A percentile compares a stretch with the other conserved stretches of the same genome.
Evolutionary conservation across 805 yeast species (phyloP).

Genomic region (Ogataea trehalophila): DNA sequence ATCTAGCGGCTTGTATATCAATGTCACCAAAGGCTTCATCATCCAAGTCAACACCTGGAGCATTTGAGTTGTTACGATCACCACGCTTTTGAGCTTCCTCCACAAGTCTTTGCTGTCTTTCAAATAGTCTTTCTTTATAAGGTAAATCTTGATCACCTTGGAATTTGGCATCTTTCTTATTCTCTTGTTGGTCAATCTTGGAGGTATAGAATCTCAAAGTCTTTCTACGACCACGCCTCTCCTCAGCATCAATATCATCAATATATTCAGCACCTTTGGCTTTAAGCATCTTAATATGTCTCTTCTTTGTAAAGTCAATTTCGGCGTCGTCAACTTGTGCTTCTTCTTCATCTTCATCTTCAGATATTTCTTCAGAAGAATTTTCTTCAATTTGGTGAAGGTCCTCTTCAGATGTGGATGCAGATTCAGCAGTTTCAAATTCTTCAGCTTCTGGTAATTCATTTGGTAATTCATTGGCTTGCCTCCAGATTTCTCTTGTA

Average conservation of each 20-base stretch:
- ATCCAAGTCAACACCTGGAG: slow-evolving; percentile 52
- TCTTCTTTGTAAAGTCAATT: slow-evolving; percentile 48
- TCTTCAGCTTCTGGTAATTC: slow-evolving; percentile 19
- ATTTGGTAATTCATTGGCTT: slow-evolving; percentile 54
- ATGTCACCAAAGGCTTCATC: slow-evolving; percentile 43
- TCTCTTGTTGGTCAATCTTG: slow-evolving; percentile 81
- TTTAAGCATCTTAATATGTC: slow-evolving; percentile 42
- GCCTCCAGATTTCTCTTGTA: slow-evolving; percentile 86
- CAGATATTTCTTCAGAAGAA: slow-evolving; percentile 17
- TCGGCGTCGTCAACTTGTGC: slow-evolving; percentile 36
- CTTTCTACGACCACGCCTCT: slow-evolving; percentile 72
- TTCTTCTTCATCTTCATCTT: slow-evolving; percentile 16
- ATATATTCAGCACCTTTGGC: slow-evolving; percentile 53
- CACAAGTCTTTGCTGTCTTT: slow-evolving; percentile 79
- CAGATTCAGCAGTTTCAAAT: slow-evolving; percentile 17
- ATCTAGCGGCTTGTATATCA: slow-evolving; percentile 25
- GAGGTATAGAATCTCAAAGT: slow-evolving; percentile 94
- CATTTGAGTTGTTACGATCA: slow-evolving; percentile 37
- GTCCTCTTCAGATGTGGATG: slow-evolving; percentile 22
- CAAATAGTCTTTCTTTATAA: slow-evolving; percentile 82
- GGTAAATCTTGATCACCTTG: slow-evolving; percentile 91
- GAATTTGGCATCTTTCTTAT: slow-evolving; percentile 52
- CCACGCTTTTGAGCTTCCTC: slow-evolving; percentile 92
- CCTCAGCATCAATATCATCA: slow-evolving; percentile 82
- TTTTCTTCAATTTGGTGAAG: slow-evolving; percentile 18